Conservation (phyloP, 2,329 filamentous ascomycete genomes). For the Aspergillus brasiliensis region DNA sequence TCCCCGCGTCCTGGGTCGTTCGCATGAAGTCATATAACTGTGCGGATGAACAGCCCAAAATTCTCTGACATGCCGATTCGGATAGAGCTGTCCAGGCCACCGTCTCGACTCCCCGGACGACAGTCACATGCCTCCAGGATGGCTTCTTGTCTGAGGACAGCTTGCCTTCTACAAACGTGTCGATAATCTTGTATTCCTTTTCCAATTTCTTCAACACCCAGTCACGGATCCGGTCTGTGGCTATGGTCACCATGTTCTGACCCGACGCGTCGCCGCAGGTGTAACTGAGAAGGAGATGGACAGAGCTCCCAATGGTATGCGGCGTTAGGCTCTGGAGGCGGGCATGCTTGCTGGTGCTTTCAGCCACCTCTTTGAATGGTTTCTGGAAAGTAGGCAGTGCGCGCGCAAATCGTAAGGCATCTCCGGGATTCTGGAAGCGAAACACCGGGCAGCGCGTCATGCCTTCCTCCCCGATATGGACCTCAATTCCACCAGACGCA, state of each 20-base stretch:
- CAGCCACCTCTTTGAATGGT: background rate
- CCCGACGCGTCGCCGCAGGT: conserved; percentile 31
- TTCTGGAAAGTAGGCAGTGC: background rate
- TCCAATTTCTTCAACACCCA: background rate
- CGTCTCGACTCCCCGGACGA: conserved; percentile 28
- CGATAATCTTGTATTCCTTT: background rate
- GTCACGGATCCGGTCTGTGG: conserved; percentile 29
- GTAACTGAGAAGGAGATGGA: conserved; percentile 28
- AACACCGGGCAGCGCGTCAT: conserved; percentile 30
- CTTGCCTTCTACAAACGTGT: conserved; percentile 24
- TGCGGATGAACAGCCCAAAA: conserved; percentile 21
- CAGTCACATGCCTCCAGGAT: conserved; percentile 25
- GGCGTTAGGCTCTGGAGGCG: conserved; percentile 15
- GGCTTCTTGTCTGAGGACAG: conserved; percentile 30
- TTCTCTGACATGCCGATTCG: conserved; percentile 17
- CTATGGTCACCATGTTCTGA: conserved; percentile 36
- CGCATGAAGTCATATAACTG: conserved; percentile 14
- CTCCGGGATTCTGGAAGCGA: conserved; percentile 19
- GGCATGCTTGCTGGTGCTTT: conserved; percentile 9
- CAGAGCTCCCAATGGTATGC: conserved; percentile 23
- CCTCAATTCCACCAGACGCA: conserved; percentile 17
- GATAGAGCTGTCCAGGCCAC: conserved; percentile 28
- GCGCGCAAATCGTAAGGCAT: conserved; percentile 22
- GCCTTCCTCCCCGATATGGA: conserved; percentile 21
- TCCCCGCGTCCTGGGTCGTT: conserved; percentile 18